Percentiles rank a stretch among this genome's conserved stretches.
Evolutionary conservation across 225 moss, liverwort and hornwort species (phyloP).

Genomic region (Marchantia polymorpha): DNA sequence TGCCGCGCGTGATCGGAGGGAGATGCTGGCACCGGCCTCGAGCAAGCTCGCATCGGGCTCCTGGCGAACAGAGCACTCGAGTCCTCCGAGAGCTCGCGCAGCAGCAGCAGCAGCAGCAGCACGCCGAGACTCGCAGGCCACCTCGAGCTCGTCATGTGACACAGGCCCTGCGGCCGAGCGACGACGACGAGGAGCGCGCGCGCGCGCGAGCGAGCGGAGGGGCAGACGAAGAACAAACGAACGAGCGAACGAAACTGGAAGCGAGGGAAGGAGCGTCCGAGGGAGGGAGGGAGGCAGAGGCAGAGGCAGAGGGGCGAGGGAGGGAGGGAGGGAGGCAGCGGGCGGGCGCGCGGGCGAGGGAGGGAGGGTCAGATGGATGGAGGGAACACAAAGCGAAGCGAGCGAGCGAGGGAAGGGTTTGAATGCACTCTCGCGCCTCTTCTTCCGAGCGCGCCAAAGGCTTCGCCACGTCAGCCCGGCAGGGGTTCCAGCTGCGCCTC

Average conservation of each 20-base stretch:
- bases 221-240: background rate
- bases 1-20: background rate
- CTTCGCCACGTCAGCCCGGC: slow-evolving; percentile 25
- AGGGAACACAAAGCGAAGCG: background rate
- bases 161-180: no score
- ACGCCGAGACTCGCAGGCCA: background rate
- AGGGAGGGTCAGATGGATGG: background rate
- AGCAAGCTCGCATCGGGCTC: background rate
- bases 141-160: slow-evolving; percentile 12
- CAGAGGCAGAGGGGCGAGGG: background rate
- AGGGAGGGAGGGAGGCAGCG: background rate
- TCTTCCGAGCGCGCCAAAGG: slow-evolving; percentile 46
- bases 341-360: background rate
- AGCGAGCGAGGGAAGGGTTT: slow-evolving; percentile 40
- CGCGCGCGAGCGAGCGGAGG: no score
- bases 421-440: slow-evolving; percentile 57
- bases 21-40: background rate
- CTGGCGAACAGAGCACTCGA: background rate
- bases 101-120: background rate
- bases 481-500: slow-evolving; percentile 7
- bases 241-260: background rate
- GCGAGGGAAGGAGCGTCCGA: background rate
- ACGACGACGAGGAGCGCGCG: no score
- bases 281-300: background rate
- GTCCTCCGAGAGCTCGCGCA: background rate